Percentiles rank a stretch among this genome's conserved stretches.
phyloP scores from a whole-genome alignment of 2,329 filamentous ascomycete genomes.

The Fusarium piperis region DNA sequence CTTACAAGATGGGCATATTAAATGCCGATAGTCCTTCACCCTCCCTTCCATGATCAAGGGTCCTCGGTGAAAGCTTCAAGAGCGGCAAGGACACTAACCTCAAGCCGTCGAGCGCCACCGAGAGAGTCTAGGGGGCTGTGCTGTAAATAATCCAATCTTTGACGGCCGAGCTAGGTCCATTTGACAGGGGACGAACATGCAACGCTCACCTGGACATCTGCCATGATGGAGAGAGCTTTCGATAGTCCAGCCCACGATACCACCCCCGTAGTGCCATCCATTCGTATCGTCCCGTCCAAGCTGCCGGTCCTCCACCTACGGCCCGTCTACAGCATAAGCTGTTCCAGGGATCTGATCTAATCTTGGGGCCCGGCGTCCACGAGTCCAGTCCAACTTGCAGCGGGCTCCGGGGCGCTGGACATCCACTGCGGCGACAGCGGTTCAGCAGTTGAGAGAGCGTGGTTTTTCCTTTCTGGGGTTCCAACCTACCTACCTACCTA shows the following conservation, averaged over 20 bases:
- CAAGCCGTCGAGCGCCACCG: background rate
- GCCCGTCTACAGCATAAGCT: background rate
- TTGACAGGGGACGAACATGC: background rate
- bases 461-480: background rate
- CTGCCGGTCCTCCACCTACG: background rate
- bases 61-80: background rate
- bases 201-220: background rate
- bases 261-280: background rate
- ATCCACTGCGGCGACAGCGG: slow-evolving; percentile 13
- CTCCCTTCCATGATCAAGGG: background rate
- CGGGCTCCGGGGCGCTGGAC: slow-evolving; percentile 7
- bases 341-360: slow-evolving; percentile 9
- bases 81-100: background rate
- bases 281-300: background rate
- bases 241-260: background rate
- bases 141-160: background rate
- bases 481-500: background rate
- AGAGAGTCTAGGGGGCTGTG: slow-evolving; percentile 1
- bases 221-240: background rate
- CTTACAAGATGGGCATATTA: background rate
- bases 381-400: slow-evolving; percentile 5
- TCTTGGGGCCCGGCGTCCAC: slow-evolving; percentile 5
- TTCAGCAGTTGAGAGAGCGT: background rate
- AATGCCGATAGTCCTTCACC: background rate
- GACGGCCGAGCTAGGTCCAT: background rate